These are phyloP conservation scores for Rubia occidens DNA, from an alignment of 305 asterid species.

Conservation along the genomic window DNA sequence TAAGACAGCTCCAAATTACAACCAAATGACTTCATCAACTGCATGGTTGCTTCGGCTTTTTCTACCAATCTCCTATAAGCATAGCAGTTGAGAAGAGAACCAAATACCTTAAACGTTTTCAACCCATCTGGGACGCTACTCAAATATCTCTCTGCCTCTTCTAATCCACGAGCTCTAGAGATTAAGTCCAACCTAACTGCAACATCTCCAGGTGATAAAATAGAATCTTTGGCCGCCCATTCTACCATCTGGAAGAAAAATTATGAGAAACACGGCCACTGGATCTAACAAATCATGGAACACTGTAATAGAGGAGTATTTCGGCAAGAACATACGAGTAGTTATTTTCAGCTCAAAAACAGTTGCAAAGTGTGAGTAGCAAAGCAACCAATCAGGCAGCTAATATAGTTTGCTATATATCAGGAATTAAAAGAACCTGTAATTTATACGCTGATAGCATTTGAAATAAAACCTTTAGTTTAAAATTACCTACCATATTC, in stretches of 20 bases:
- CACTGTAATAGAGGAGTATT: not conserved
- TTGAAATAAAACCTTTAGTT: not conserved
- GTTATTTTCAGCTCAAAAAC: not conserved
- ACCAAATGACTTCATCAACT: conserved; percentile 5
- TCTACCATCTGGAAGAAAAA: conserved; percentile 24
- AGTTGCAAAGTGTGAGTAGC: not conserved
- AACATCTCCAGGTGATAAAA: conserved; percentile 19
- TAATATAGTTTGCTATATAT: not conserved
- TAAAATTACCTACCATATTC: not conserved
- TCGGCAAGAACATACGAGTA: not conserved
- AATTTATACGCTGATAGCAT: not conserved
- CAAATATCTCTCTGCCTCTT: conserved; percentile 29
- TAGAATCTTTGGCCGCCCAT: conserved; percentile 26
- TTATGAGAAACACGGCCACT: not conserved
- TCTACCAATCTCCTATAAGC: conserved; percentile 19
- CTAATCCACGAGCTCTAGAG: conserved; percentile 24
- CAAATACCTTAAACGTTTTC: conserved; percentile 20
- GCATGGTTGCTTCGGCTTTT: conserved; percentile 34
- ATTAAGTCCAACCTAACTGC: conserved; percentile 27
- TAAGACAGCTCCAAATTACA: conserved; percentile 13
- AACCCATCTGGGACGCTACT: conserved; percentile 12
- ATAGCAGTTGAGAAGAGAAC: conserved; percentile 36
- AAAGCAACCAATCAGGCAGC: not conserved
- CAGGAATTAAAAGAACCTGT: not conserved
- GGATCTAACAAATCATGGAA: not conserved